These are phyloP conservation scores for Aspergillus thermomutatus DNA, from an alignment of 2,329 filamentous ascomycete species.

Conservation along the genomic window DNA sequence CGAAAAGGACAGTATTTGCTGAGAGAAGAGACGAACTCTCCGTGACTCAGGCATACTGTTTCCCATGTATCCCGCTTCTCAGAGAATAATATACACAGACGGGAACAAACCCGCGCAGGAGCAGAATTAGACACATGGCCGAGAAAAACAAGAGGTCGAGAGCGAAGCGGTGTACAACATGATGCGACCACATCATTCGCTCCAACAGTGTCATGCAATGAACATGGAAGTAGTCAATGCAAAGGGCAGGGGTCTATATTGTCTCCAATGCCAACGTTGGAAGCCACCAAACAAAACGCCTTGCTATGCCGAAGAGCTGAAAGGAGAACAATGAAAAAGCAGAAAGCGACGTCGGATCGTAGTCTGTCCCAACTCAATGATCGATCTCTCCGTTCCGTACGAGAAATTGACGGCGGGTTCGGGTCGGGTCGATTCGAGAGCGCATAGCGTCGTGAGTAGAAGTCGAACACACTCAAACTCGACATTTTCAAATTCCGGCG, in stretches of 20 bases:
- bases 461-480: neutral
- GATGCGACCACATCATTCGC: neutral
- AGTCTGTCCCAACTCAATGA: neutral
- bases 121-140: neutral
- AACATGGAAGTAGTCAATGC: constrained; percentile 15
- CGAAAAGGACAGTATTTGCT: neutral
- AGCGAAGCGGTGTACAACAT: neutral
- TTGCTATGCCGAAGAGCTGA: constrained; percentile 39
- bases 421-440: neutral
- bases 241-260: constrained; percentile 21
- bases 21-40: neutral
- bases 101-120: neutral
- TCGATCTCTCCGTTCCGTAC: neutral
- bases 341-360: constrained; percentile 3
- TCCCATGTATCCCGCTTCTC: neutral
- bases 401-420: neutral
- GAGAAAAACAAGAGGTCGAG: neutral
- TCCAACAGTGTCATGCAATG: neutral
- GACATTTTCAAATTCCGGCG: neutral
- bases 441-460: neutral
- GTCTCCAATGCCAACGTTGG: constrained; percentile 12
- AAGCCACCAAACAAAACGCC: constrained; percentile 34
- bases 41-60: neutral
- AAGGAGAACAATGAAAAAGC: constrained; percentile 9
- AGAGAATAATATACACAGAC: constrained; percentile 9